Evolutionary conservation across 768 basidiomycete species (phyloP).

Genomic region (Tubosaeta brunneosetosa): DNA sequence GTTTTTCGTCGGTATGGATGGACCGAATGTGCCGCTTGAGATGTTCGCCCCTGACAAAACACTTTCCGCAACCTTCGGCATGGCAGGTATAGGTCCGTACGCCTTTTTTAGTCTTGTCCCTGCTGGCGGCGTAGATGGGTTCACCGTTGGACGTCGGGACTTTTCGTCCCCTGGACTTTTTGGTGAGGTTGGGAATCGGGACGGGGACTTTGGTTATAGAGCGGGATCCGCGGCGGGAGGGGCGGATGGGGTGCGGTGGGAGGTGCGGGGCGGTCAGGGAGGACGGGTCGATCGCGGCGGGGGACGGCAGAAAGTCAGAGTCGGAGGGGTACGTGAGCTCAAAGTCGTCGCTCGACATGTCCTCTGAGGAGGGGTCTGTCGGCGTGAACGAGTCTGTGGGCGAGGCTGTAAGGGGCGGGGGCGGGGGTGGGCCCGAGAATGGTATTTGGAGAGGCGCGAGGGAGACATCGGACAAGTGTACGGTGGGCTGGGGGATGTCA

Average conservation of each 20-base stretch:
- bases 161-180: constrained; percentile 44
- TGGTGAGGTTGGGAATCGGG: constrained; percentile 47
- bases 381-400: background rate
- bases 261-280: background rate
- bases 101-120: constrained; percentile 32
- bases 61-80: constrained; percentile 71
- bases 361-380: constrained; percentile 5
- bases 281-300: constrained; percentile 10
- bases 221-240: constrained; percentile 22
- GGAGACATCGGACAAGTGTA: constrained; percentile 22
- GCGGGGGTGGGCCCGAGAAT: background rate
- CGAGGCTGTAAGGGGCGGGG: background rate
- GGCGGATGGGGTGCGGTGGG: constrained; percentile 2
- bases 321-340: constrained; percentile 11
- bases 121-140: constrained; percentile 21
- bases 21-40: constrained; percentile 76
- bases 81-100: constrained; percentile 57
- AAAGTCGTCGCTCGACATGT: constrained; percentile 18
- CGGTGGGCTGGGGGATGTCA: constrained; percentile 14
- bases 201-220: constrained; percentile 32
- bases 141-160: constrained; percentile 39
- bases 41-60: constrained; percentile 75
- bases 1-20: constrained; percentile 82
- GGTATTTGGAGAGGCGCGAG: constrained; percentile 6
- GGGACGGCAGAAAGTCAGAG: constrained; percentile 17